Evolutionary conservation across 306 rosid species (phyloP), one percentile per base, ranked within the genome.

Genomic region (Dryas octopetala): DNA sequence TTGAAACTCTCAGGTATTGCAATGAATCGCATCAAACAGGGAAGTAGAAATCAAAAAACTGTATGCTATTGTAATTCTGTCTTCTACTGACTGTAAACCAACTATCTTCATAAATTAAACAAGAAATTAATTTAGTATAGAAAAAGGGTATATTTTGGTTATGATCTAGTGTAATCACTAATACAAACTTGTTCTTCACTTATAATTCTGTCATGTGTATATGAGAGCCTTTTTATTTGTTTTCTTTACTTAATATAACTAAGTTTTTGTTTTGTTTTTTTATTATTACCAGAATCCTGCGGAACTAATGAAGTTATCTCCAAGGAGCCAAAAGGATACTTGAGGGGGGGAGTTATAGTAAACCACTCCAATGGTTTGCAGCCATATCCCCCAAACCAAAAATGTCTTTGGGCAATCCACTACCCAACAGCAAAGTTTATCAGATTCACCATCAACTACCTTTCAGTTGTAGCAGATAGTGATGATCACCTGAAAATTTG

Each of bases 311-410:
- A 19, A 63, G 68, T 40, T 12, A 40, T 41, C 50, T 41, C 40
- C 16, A 63, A 3, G 23, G 23, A 63, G 68, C 68, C 68, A 15
- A 41, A 63, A 63, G 68, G 68, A 5, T 63, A 14, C 50, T 38
- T 63, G 23, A 64, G 50, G 17, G 50, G 48, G 5, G 68, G 68
- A 41, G 41, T 43, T 43, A 64, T 9, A 43, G 68, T 64, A 40
- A 64, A 64, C 51, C 69, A 64, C 51, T 40, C 13, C 9, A n/a
- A 64, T 64, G 69, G 51, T 1, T 64, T 64, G 50, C 69, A 64
- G 13, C 69, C 69, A 41, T 44, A 64, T 64, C 51, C 69, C 8
- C 69, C 69, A 43, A 64, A 64, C 51, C 69, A 64, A 44, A 62
- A 15, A 64, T 64, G 69, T 44, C 6, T 3, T 1, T 64, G 69